A percentile compares a stretch with the other conserved stretches of the same genome.
These are phyloP conservation scores for Exophiala phaeomuriformis DNA, from an alignment of 2,329 filamentous ascomycete genomes.

Conservation along the genomic window DNA sequence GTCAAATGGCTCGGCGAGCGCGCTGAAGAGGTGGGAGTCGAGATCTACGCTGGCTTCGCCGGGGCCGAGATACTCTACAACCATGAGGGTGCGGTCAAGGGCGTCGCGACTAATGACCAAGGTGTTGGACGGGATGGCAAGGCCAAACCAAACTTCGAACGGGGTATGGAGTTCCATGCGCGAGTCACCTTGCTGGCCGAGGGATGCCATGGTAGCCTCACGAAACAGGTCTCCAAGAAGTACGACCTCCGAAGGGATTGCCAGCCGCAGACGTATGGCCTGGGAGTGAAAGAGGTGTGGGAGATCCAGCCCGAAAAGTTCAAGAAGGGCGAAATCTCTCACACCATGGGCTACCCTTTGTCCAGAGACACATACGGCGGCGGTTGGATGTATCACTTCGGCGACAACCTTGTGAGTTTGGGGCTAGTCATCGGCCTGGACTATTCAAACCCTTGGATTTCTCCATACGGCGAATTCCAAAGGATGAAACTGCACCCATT, in stretches of 20 bases:
- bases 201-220: constrained; percentile 90
- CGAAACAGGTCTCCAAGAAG: constrained; percentile 90
- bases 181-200: constrained; percentile 85
- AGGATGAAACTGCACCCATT: constrained; percentile 98
- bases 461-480: constrained; percentile 93
- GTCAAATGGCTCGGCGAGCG: constrained; percentile 92
- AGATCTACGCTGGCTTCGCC: constrained; percentile 93
- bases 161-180: constrained; percentile 97
- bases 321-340: constrained; percentile 71
- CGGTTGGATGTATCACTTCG: constrained; percentile 99
- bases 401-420: constrained; percentile 88
- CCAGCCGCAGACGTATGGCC: constrained; percentile 88
- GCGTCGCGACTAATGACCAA: constrained; percentile 92
- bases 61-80: constrained; percentile 87
- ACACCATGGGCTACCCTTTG: constrained; percentile 89
- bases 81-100: constrained; percentile 77
- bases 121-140: constrained; percentile 75
- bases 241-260: constrained; percentile 83
- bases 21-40: constrained; percentile 92
- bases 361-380: constrained; percentile 87
- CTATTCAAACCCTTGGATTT: constrained; percentile 94
- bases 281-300: constrained; percentile 96
- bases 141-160: constrained; percentile 83
- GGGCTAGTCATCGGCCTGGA: constrained; percentile 89
- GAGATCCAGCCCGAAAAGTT: constrained; percentile 92